These are phyloP conservation scores for Sisymbrium altissimum DNA, from an alignment of 345 rosid species.

Conservation along the genomic window DNA sequence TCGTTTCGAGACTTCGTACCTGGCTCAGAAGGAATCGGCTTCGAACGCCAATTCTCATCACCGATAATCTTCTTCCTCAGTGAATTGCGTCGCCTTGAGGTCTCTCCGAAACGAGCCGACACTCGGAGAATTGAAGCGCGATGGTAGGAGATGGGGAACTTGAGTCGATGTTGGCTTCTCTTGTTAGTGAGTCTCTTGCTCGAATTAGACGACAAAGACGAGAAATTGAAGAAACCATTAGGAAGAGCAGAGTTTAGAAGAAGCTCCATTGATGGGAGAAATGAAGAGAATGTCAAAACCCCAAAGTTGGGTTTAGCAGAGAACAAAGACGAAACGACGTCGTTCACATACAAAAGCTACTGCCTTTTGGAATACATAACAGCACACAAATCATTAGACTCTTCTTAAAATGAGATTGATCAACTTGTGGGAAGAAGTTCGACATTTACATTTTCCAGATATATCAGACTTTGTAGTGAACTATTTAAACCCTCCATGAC, in stretches of 20 bases:
- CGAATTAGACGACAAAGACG: conserved; percentile 38
- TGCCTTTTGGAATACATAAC: neutral
- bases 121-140: conserved; percentile 29
- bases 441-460: conserved; percentile 27
- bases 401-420: neutral
- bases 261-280: conserved; percentile 41
- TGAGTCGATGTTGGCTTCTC: conserved; percentile 23
- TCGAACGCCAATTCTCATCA: conserved; percentile 54
- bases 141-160: neutral
- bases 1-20: conserved; percentile 32
- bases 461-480: conserved; percentile 3
- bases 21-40: conserved; percentile 29
- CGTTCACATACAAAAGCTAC: neutral
- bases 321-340: neutral
- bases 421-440: neutral
- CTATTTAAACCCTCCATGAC: conserved; percentile 13
- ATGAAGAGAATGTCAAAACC: conserved; percentile 14
- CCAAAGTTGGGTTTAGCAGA: conserved; percentile 16
- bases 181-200: conserved; percentile 16
- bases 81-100: conserved; percentile 56
- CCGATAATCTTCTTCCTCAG: conserved; percentile 60
- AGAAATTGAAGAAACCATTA: conserved; percentile 20
- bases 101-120: conserved; percentile 58
- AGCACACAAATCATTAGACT: neutral
- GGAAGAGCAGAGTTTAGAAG: conserved; percentile 33